These are phyloP conservation scores for Pyrenophora teres DNA, from an alignment of 2,329 filamentous ascomycete genomes.

Conservation along the genomic window DNA sequence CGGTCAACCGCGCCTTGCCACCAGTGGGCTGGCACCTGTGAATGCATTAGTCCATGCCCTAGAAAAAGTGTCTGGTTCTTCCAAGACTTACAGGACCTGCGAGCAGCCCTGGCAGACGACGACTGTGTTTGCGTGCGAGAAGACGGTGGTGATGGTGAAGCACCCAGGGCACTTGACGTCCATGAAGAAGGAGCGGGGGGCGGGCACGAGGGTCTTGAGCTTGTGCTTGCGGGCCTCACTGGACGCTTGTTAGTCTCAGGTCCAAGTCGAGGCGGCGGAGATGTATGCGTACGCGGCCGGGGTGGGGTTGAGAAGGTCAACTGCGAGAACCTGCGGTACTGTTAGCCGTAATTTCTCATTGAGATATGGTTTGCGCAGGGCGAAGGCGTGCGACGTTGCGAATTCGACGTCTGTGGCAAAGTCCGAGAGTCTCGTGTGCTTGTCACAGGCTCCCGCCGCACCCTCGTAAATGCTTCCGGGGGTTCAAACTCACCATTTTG, in stretches of 20 bases:
- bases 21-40: conserved; percentile 89
- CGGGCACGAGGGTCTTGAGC: conserved; percentile 98
- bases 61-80: conserved; percentile 2
- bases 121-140: conserved; percentile 99
- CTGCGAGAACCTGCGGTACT: conserved; percentile 86
- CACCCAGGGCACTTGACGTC: conserved; percentile 99
- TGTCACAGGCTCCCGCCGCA: conserved; percentile 16
- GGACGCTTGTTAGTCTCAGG: conserved; percentile 34
- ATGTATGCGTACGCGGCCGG: conserved; percentile 67
- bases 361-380: conserved; percentile 15
- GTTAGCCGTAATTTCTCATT: conserved; percentile 22
- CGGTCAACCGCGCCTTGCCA: conserved; percentile 97
- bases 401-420: conserved; percentile 38
- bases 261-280: conserved; percentile 16
- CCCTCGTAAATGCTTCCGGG: conserved; percentile 7
- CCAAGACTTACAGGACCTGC: conserved; percentile 72
- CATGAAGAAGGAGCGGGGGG: conserved; percentile 99
- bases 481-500: conserved; percentile 47
- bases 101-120: conserved; percentile 99
- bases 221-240: conserved; percentile 99
- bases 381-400: conserved; percentile 20
- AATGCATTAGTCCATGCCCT: conserved; percentile 31
- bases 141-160: conserved; percentile 99
- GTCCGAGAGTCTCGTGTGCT: conserved; percentile 42
- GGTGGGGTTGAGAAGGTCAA: conserved; percentile 99